Conservation (phyloP, 257 asterid genomes). For the Marsdenia floribunda region DNA sequence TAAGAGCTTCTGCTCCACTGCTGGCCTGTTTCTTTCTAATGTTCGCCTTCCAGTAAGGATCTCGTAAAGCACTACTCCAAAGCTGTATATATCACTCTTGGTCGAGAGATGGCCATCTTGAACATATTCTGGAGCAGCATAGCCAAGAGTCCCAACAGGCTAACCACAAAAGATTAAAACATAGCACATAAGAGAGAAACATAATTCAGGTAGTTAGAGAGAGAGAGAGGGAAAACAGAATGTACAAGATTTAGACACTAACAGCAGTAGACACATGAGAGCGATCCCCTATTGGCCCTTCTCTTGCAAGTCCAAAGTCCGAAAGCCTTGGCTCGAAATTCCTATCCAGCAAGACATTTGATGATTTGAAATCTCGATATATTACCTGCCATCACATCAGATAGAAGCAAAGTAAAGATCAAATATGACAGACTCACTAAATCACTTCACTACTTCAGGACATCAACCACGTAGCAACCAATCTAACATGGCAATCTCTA, state of each 20-base stretch:
- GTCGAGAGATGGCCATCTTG: conserved; percentile 68
- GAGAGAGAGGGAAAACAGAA: background rate
- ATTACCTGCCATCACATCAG: conserved; percentile 48
- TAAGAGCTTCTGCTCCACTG: conserved; percentile 58
- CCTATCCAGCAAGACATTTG: conserved; percentile 78
- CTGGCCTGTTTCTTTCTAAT: conserved; percentile 61
- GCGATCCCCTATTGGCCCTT: conserved; percentile 70
- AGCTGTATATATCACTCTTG: conserved; percentile 83
- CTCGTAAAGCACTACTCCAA: conserved; percentile 88
- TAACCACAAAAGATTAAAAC: conserved; percentile 17
- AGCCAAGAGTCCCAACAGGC: conserved; percentile 91
- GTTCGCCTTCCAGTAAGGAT: conserved; percentile 76
- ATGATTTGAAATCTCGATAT: conserved; percentile 84
- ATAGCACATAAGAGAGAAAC: background rate
- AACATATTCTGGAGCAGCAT: conserved; percentile 89
- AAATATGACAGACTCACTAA: background rate
- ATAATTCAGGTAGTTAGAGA: too few relatives aligned
- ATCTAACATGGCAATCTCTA: too few relatives aligned
- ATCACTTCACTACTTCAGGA: background rate
- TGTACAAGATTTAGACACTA: conserved; percentile 19
- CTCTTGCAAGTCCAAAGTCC: conserved; percentile 96
- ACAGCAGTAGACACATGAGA: conserved; percentile 94
- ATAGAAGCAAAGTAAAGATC: background rate
- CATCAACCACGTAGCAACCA: background rate
- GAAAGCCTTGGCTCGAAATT: conserved; percentile 74